phyloP scores from a whole-genome alignment of 2,329 filamentous ascomycete genomes.

The Aspergillus carbonarius region DNA sequence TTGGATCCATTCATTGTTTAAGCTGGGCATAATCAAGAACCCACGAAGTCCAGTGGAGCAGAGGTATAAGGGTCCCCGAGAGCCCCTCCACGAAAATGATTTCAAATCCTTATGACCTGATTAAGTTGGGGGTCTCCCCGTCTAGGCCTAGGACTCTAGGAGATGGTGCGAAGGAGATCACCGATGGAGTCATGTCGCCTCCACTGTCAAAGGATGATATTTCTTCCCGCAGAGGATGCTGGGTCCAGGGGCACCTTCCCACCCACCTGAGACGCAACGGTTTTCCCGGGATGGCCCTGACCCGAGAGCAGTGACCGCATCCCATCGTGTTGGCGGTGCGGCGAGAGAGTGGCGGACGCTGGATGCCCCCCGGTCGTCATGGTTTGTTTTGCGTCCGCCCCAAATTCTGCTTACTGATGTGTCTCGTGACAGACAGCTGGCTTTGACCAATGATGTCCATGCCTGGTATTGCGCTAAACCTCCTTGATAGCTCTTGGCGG shows the following conservation, averaged over 20 bases:
- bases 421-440: neutral
- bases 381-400: neutral
- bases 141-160: neutral
- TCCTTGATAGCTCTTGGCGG: neutral
- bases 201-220: neutral
- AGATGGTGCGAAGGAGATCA: neutral
- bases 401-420: neutral
- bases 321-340: neutral
- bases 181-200: neutral
- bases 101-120: neutral
- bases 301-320: neutral
- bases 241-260: neutral
- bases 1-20: neutral
- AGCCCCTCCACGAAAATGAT: neutral
- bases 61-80: neutral
- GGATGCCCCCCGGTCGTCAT: neutral
- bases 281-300: neutral
- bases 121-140: neutral
- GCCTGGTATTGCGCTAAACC: neutral
- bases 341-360: neutral
- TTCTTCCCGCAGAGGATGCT: neutral
- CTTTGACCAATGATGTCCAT: neutral
- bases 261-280: neutral
- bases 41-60: neutral
- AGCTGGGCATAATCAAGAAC: neutral